Base-by-base conservation (phyloP, 2,329 filamentous ascomycete genomes). In the Fusarium tupiense region DNA sequence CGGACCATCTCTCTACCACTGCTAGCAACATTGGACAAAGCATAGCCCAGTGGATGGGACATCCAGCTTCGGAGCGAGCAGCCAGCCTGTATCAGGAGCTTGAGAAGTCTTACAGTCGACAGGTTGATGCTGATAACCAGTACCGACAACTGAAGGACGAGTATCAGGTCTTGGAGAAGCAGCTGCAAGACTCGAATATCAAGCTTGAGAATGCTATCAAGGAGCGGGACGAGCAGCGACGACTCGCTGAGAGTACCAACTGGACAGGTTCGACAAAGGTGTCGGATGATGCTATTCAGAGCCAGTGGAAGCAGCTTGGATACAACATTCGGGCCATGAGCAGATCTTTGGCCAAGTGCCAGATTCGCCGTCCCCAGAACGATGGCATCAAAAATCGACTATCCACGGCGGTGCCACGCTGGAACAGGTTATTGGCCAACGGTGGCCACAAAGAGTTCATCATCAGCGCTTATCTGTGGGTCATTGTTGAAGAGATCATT, bases 221-320 rank as follows among this genome's bases (percentile, higher is more conserved):
- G 33, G 64, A 58, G 40, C 57, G 29, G 3, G 19, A 58, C 14
- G 38, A 58, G 17, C 22, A 35, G 12, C 38, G 12, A n/a, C 44
- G 29, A 13, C 38, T 69, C 4, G 29, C 11, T 1, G 44, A 63
- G 3, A 6, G 16, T n/a, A 20, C 11, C 3, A 52, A 50, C 33
- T 44, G 58, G 43, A 24, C 29, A 20, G 24, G 44, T 3, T 20
- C 38, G 1, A 11, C 5, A 4, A 68, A 69, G 17, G 7, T 40
- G 12, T 46, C 67, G 1, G 64, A 69, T 13, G 16, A 63, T 35
- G 14, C 4, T n/a, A n/a, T 68, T n/a, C 33, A 8, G 6, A 41
- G 33, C 43, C 49, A 59, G 5, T 69, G 64, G 64, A 69, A 70
- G 16, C 26, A 56, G 24, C 49, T 66, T 13, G 22, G 40, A 19